Base-by-base conservation (phyloP, 352 stramenopile genomes). In the Phytophthora palmivora region DNA sequence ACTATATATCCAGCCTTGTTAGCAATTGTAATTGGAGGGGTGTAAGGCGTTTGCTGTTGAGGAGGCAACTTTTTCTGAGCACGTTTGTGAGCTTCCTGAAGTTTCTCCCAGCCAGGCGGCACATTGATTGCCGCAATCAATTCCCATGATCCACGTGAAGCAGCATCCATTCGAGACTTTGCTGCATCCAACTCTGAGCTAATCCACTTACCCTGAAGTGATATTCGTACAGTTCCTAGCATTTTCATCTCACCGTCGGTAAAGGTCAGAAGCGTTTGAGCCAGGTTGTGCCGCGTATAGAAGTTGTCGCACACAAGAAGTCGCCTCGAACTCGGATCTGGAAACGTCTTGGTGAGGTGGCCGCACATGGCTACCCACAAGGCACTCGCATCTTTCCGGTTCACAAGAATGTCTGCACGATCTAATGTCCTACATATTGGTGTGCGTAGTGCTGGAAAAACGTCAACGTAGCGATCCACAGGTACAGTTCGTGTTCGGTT, bases 221-320 rank as follows among this genome's bases (percentile, higher is more conserved):
- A 5, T 33, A 53, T 46, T 22, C 42, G 38, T 3, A 45, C 30
- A 16, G 53, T 54, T 0, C 53, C 53, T 21, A 62, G 32, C 33
- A 54, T 34, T 2, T 14, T 22, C 33, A 53, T 47, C 28, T 61
- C 32, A 8, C 53, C 53, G 16, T 53, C 41, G 0, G 53, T 61
- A 22, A 53, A n/a, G n/a, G n/a, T n/a, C n/a, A n/a, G n/a, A n/a
- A n/a, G n/a, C n/a, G n/a, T n/a, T n/a, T n/a, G n/a, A n/a, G n/a
- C n/a, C n/a, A n/a, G n/a, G n/a, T n/a, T n/a, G n/a, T n/a, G n/a
- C n/a, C n/a, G n/a, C n/a, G n/a, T n/a, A n/a, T n/a, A n/a, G n/a
- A n/a, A n/a, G n/a, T n/a, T n/a, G n/a, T n/a, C n/a, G n/a, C n/a
- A n/a, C n/a, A n/a, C n/a, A n/a, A n/a, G n/a, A n/a, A n/a, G n/a